Conservation (phyloP, 192 early-diverging fungal genomes). For the Podila verticillata region DNA sequence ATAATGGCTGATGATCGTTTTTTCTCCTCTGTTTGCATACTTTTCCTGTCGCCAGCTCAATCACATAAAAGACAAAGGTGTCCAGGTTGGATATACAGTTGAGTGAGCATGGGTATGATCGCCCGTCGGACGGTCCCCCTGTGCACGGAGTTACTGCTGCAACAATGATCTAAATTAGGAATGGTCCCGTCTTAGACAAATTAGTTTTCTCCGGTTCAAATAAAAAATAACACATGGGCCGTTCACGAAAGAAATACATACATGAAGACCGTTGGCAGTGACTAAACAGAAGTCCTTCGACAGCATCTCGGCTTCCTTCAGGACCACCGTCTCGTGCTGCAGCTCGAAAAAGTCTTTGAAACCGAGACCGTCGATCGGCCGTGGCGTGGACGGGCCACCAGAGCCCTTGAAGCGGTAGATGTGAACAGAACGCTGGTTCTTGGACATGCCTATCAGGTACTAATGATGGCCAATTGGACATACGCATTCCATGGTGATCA, state of each 20-base stretch:
- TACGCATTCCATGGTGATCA: not conserved
- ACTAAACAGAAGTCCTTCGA: slow-evolving; percentile 75
- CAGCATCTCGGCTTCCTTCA: slow-evolving; percentile 51
- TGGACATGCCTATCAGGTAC: slow-evolving; percentile 50
- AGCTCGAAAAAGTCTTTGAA: slow-evolving; percentile 45
- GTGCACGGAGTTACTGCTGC: slow-evolving; percentile 62
- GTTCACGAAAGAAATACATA: too few relatives aligned
- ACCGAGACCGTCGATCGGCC: slow-evolving; percentile 12
- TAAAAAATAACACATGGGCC: too few relatives aligned
- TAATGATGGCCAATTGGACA: not conserved
- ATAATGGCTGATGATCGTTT: not conserved
- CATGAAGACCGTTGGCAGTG: slow-evolving; percentile 60
- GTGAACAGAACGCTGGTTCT: slow-evolving; percentile 37
- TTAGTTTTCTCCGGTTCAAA: not conserved
- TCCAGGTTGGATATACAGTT: slow-evolving; percentile 62
- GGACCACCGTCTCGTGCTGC: slow-evolving; percentile 42
- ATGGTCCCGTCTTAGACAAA: not conserved
- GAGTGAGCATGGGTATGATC: slow-evolving; percentile 59
- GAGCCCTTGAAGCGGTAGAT: slow-evolving; percentile 48
- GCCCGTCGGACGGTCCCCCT: slow-evolving; percentile 32
- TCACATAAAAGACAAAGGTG: slow-evolving; percentile 71
- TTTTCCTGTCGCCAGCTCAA: slow-evolving; percentile 67
- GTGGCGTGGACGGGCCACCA: slow-evolving; percentile 20
- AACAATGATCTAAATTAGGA: slow-evolving; percentile 62
- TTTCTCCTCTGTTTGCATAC: slow-evolving; percentile 33